A percentile compares a stretch with the other conserved stretches of the same genome.
Evolutionary conservation across 1,284 basidiomycete species (phyloP).

Genomic region (Tylopilus sp.): DNA sequence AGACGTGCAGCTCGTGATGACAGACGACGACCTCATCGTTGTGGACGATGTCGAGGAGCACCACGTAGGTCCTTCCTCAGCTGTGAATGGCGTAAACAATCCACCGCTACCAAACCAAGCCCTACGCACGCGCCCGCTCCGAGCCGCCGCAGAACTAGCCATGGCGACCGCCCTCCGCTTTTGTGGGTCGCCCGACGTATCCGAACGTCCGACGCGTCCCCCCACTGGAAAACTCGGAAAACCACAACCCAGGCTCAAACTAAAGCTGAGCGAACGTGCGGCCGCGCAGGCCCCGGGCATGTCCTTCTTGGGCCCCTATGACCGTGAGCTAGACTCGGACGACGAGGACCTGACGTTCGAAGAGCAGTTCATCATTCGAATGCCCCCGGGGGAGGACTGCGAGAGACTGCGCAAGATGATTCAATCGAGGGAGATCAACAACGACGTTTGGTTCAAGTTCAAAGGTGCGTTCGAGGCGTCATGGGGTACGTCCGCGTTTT

Average conservation of each 20-base stretch:
- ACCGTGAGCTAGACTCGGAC: conserved; percentile 92
- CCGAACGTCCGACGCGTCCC: conserved; percentile 50
- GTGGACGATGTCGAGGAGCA: conserved; percentile 54
- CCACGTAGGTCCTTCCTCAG: conserved; percentile 26
- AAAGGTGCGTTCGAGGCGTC: conserved; percentile 59
- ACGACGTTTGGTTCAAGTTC: conserved; percentile 98
- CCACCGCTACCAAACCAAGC: conserved; percentile 12
- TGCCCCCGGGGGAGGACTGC: conserved; percentile 82
- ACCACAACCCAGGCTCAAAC: conserved; percentile 72
- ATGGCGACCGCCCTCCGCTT: conserved; percentile 41
- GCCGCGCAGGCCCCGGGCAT: conserved; percentile 72
- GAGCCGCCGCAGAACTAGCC: conserved; percentile 38
- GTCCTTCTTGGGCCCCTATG: conserved; percentile 84
- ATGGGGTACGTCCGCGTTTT: neutral
- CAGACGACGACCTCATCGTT: conserved; percentile 64
- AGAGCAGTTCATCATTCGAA: conserved; percentile 93
- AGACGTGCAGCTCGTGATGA: conserved; percentile 19
- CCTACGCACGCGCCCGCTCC: conserved; percentile 30
- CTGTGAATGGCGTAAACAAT: conserved; percentile 24
- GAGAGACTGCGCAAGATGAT: conserved; percentile 81
- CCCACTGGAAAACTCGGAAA: conserved; percentile 42
- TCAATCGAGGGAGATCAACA: conserved; percentile 68
- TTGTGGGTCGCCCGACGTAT: conserved; percentile 37
- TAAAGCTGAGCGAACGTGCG: conserved; percentile 78
- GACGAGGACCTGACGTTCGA: conserved; percentile 95